phyloP scores from a whole-genome alignment of 2,329 filamentous ascomycete species.

The Cladobotryum protrusum region DNA sequence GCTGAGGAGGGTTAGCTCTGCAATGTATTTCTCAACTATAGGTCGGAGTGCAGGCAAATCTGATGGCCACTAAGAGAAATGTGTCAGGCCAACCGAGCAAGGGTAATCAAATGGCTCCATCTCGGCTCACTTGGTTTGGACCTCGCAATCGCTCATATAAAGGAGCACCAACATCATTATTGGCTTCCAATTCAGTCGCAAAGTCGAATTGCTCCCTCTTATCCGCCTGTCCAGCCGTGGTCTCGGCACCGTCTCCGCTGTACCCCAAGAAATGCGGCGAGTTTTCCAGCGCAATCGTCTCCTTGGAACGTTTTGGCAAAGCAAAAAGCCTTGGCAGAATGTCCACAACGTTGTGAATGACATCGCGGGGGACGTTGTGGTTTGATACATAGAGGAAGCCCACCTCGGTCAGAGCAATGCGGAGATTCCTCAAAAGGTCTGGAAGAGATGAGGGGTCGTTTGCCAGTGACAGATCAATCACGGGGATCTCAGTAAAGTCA shows the following conservation, averaged over 20 bases:
- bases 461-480: slow-evolving; percentile 42
- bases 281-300: slow-evolving; percentile 38
- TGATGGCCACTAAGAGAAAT: slow-evolving; percentile 34
- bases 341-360: slow-evolving; percentile 32
- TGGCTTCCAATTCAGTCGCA: slow-evolving; percentile 45
- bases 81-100: not conserved
- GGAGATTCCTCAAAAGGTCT: slow-evolving; percentile 36
- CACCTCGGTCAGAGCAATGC: slow-evolving; percentile 41
- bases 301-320: slow-evolving; percentile 32
- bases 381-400: slow-evolving; percentile 49
- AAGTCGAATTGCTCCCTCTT: slow-evolving; percentile 54
- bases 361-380: slow-evolving; percentile 36
- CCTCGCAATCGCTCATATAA: slow-evolving; percentile 40
- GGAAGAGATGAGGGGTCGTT: slow-evolving; percentile 27
- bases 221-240: slow-evolving; percentile 46
- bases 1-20: slow-evolving; percentile 43
- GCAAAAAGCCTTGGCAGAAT: slow-evolving; percentile 39
- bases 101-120: not conserved
- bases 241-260: slow-evolving; percentile 48
- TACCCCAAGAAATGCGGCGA: slow-evolving; percentile 58
- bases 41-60: slow-evolving; percentile 27
- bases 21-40: slow-evolving; percentile 43
- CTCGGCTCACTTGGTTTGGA: slow-evolving; percentile 38
- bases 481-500: slow-evolving; percentile 37
- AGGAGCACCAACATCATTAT: slow-evolving; percentile 27